phyloP scores from a whole-genome alignment of 2,329 filamentous ascomycete genomes.

The Sclerotinia trifoliorum region DNA sequence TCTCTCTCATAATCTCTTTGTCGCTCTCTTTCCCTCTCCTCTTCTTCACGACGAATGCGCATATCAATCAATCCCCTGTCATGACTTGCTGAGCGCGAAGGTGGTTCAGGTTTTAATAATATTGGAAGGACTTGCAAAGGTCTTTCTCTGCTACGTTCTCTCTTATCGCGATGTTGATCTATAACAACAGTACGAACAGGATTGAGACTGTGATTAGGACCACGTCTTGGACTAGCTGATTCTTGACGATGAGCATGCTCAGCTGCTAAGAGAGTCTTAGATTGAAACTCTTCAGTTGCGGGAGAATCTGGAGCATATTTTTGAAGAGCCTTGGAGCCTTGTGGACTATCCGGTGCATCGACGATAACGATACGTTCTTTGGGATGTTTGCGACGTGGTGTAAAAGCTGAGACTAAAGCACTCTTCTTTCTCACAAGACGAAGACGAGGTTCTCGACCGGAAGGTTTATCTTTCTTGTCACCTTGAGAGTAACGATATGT shows the following conservation, averaged over 20 bases:
- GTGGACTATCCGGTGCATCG: constrained; percentile 47
- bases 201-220: constrained; percentile 29
- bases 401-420: constrained; percentile 29
- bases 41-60: constrained; percentile 17
- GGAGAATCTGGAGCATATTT: constrained; percentile 44
- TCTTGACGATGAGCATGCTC: constrained; percentile 32
- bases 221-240: constrained; percentile 24
- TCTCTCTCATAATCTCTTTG: constrained; percentile 12
- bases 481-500: constrained; percentile 29
- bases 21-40: constrained; percentile 5
- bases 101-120: constrained; percentile 11
- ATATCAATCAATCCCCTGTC: constrained; percentile 5
- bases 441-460: constrained; percentile 42
- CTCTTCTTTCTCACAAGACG: constrained; percentile 37
- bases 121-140: background rate
- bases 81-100: constrained; percentile 12
- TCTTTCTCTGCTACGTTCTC: constrained; percentile 12
- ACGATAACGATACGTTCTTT: constrained; percentile 48
- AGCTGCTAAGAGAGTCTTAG: constrained; percentile 34
- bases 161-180: constrained; percentile 10
- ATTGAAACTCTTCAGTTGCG: constrained; percentile 34
- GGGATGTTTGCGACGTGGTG: constrained; percentile 36
- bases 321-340: constrained; percentile 46
- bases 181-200: constrained; percentile 23
- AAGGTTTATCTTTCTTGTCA: constrained; percentile 35